Base-by-base conservation (phyloP, 2,329 filamentous ascomycete genomes). In the Rutstroemia sp. region DNA sequence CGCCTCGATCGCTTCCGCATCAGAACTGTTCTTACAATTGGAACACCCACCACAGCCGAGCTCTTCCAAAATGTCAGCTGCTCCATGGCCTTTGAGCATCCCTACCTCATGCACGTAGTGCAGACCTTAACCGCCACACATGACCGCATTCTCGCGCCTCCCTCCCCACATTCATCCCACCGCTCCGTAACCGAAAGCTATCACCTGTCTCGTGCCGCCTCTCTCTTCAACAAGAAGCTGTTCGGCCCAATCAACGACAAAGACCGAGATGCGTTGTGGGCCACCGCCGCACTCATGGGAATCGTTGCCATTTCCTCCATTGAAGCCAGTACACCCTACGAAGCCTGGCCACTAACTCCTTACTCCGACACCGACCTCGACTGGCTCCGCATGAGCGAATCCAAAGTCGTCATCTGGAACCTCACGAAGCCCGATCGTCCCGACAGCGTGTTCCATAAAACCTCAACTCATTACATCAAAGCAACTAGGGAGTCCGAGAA, bases 301-400 rank as follows among this genome's bases (percentile, higher is more conserved):
- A 70, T 73, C 21, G 69, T 74, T 0, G 69, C 74, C 7, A 74
- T 79, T 54, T 74, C 74, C 39, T 72, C 72, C 21, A 66, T 79
- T 25, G 75, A 78, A 37, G 70, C 71, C 0, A 58, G 65, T 0
- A 69, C 70, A 0, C 70, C 79, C 0, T 67, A 75, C 49, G 67
- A 78, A 53, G 72, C 78, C 3, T 86, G 83, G 83, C 83, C 83
- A 0, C 69, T 86, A 2, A 76, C 73, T 38, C 60, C 69, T 2
- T 66, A 71, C 0, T 70, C 70, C 1, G 58, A 70, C 0, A 63
- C 69, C 0, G 79, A 84, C 59, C 71, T 86, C 1, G 73, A 79
- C 61, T 87, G 82, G 83, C 65, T 86, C 2, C 77, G 72, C 48
- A 74, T 86, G 66, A 75, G 72, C 58, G 74, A 79, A 10, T 79